Percentiles rank a stretch among this genome's conserved stretches.
Evolutionary conservation across 2,329 filamentous ascomycete genomes (phyloP).

Genomic region (Ophiobolus disseminans): DNA sequence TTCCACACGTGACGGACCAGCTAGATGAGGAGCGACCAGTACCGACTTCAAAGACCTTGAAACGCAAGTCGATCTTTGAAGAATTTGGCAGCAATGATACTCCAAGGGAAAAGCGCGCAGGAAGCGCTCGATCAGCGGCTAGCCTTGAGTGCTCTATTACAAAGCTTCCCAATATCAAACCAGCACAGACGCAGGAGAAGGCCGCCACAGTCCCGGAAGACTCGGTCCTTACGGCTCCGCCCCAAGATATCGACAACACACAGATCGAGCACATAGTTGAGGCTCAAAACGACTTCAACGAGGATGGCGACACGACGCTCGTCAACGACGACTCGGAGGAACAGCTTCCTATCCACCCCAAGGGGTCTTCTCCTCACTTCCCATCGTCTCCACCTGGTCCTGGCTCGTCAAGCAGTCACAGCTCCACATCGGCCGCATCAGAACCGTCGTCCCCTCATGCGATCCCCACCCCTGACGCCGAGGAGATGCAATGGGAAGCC

Average conservation of each 20-base stretch:
- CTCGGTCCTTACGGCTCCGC: constrained; percentile 5
- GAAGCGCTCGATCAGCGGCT: too few species aligned
- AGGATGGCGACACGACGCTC: constrained; percentile 19
- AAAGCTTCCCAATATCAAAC: too few species aligned
- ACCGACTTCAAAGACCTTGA: too few species aligned
- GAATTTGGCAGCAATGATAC: too few species aligned
- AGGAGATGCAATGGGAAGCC: constrained; percentile 49
- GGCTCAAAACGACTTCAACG: constrained; percentile 3
- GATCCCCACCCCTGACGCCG: constrained; percentile 28
- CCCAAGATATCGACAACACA: constrained; percentile 13
- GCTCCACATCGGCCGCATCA: constrained; percentile 33
- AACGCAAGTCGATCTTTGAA: too few species aligned
- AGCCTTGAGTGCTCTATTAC: too few species aligned
- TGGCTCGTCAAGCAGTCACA: constrained; percentile 33
- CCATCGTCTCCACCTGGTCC: constrained; percentile 31
- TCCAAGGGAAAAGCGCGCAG: too few species aligned
- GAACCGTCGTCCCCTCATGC: constrained; percentile 24
- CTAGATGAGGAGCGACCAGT: too few species aligned
- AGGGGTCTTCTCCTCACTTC: constrained; percentile 18
- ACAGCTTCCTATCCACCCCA: neutral
- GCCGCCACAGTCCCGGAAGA: constrained; percentile 1
- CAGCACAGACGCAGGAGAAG: neutral
- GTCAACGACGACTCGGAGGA: constrained; percentile 7
- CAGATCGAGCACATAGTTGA: neutral
- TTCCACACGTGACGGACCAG: too few species aligned